Conservation (phyloP, 169 alveolate genomes). For the Cryptosporidium felis region DNA sequence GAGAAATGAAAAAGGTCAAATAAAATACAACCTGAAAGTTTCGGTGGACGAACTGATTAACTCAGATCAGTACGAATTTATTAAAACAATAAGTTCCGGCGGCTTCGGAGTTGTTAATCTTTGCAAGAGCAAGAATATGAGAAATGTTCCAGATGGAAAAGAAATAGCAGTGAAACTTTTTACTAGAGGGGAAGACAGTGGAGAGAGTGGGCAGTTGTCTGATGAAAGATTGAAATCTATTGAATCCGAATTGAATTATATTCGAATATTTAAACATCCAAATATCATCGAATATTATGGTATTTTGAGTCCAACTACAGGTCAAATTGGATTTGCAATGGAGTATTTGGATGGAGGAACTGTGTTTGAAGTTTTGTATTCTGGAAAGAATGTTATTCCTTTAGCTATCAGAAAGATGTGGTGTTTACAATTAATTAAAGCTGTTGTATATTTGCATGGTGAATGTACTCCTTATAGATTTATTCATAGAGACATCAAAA, state of each 20-base stretch:
- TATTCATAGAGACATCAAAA: slow-evolving; percentile 83
- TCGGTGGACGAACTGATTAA: slow-evolving; percentile 19
- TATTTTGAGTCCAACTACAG: slow-evolving; percentile 50
- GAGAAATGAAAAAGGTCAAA: slow-evolving; percentile 22
- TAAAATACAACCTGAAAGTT: slow-evolving; percentile 27
- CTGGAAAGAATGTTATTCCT: slow-evolving; percentile 69
- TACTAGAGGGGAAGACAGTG: slow-evolving; percentile 1
- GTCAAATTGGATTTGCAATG: slow-evolving; percentile 77
- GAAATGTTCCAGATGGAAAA: slow-evolving; percentile 24
- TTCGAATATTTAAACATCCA: slow-evolving; percentile 50
- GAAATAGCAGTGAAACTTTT: slow-evolving; percentile 60
- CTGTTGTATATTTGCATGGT: slow-evolving; percentile 76
- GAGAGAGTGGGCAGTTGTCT: slow-evolving; percentile 17
- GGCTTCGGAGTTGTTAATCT: slow-evolving; percentile 51
- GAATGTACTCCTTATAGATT: slow-evolving; percentile 73
- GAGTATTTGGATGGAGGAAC: slow-evolving; percentile 81
- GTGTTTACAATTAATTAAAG: slow-evolving; percentile 77
- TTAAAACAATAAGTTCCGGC: slow-evolving; percentile 34
- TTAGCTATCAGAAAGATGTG: slow-evolving; percentile 73
- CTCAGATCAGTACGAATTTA: slow-evolving; percentile 39
- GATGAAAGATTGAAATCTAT: slow-evolving; percentile 51
- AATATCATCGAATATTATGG: slow-evolving; percentile 56
- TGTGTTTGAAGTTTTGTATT: slow-evolving; percentile 79
- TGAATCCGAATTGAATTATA: slow-evolving; percentile 53
- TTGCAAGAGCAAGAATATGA: slow-evolving; percentile 6